Conservation (phyloP, 2,329 filamentous ascomycete species). For the Ceratocystis huliohia region DNA sequence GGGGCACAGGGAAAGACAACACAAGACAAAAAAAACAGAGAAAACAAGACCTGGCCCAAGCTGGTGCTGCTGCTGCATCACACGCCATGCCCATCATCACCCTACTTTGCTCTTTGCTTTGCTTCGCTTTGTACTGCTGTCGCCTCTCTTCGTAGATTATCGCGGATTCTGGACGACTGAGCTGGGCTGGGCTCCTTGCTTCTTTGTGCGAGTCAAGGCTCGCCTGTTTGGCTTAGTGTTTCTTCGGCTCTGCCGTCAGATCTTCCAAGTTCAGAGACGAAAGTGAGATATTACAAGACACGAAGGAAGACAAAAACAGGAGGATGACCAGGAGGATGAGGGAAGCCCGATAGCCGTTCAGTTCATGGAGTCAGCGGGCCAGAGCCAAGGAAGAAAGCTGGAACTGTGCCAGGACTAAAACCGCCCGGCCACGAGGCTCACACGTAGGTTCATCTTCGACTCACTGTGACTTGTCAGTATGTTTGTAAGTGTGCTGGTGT, state of each 20-base stretch:
- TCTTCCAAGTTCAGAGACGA: not conserved
- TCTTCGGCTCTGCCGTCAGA: conserved; percentile 1
- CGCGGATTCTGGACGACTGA: not conserved
- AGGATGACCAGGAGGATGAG: not conserved
- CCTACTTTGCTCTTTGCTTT: not conserved
- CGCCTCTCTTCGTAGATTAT: not conserved
- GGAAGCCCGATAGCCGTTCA: conserved; percentile 1
- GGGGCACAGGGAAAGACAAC: not conserved
- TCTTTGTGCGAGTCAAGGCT: not conserved
- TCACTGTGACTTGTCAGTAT: not conserved
- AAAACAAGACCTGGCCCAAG: conserved; percentile 1
- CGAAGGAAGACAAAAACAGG: not conserved
- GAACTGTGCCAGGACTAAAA: too few species aligned
- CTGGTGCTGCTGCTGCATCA: not conserved
- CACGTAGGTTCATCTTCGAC: not conserved
- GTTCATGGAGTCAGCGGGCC: not conserved
- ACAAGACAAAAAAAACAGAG: too few species aligned
- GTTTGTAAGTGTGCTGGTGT: not conserved
- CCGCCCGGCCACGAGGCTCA: not conserved
- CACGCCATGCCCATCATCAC: conserved; percentile 1
- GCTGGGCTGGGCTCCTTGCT: not conserved
- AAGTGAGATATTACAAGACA: not conserved
- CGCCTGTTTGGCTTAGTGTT: not conserved
- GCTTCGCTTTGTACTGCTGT: not conserved
- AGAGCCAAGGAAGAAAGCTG: not conserved